Conservation (phyloP, 148 eudicot genomes). For the Silene latifolia region DNA sequence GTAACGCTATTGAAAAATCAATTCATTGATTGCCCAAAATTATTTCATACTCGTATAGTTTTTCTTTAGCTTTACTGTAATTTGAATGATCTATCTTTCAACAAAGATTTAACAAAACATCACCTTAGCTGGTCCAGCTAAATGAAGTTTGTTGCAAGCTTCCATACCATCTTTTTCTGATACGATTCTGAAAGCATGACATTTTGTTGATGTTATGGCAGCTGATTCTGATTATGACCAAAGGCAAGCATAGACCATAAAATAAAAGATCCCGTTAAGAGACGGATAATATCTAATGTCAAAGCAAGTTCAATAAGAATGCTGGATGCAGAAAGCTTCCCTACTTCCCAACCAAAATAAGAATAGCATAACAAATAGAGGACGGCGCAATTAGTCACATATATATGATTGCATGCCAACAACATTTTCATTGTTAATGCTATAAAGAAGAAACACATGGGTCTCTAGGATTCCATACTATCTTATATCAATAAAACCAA, state of each 20-base stretch:
- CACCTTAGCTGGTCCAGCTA: conserved; percentile 96
- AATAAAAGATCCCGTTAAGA: not conserved
- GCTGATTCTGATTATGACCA: conserved; percentile 4
- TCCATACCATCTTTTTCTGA: conserved; percentile 84
- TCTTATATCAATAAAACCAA: not conserved
- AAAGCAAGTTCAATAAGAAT: not conserved
- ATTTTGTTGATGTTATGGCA: conserved; percentile 11
- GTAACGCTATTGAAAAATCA: not conserved
- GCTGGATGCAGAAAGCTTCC: conserved; percentile 7
- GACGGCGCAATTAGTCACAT: not conserved
- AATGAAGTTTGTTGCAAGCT: conserved; percentile 88
- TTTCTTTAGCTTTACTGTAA: not conserved
- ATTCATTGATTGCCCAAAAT: not conserved
- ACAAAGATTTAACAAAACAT: not conserved
- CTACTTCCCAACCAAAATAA: not conserved
- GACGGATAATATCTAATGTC: not conserved
- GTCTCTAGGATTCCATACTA: not conserved
- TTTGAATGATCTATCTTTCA: not conserved
- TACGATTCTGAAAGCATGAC: conserved; percentile 52
- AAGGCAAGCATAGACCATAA: not conserved
- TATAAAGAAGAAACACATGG: not conserved
- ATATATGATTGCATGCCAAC: not conserved
- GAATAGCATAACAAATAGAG: not conserved
- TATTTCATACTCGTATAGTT: no score
- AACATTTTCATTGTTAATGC: not conserved